Evolutionary conservation across 345 rosid species (phyloP).

Genomic region (Populus simonii): DNA sequence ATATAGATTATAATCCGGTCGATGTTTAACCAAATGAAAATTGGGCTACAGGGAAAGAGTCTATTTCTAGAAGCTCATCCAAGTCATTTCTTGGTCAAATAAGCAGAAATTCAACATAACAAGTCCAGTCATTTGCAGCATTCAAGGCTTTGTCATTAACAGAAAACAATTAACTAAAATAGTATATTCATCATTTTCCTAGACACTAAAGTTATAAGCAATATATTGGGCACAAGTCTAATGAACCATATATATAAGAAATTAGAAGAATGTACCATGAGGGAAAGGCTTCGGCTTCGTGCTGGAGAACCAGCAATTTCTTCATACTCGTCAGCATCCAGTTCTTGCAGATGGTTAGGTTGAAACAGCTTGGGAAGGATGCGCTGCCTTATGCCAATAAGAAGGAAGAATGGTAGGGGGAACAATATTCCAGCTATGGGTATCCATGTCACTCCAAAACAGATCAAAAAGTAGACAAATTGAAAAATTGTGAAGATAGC

Average conservation of each 20-base stretch:
- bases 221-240: background rate
- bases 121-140: background rate
- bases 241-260: background rate
- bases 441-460: constrained; percentile 80
- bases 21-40: background rate
- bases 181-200: background rate
- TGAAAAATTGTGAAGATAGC: constrained; percentile 64
- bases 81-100: background rate
- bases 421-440: constrained; percentile 74
- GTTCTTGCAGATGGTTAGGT: constrained; percentile 58
- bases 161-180: background rate
- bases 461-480: constrained; percentile 51
- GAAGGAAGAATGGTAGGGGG: constrained; percentile 71
- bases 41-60: background rate
- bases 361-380: constrained; percentile 63
- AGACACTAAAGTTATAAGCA: background rate
- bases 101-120: too few species aligned
- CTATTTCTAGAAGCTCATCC: background rate
- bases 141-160: background rate
- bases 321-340: constrained; percentile 75
- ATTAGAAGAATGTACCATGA: constrained; percentile 34
- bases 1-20: too few species aligned
- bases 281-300: constrained; percentile 40
- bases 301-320: constrained; percentile 56
- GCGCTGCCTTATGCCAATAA: constrained; percentile 58